These are phyloP conservation scores for Simplicillium sp. DNA, from an alignment of 2,329 filamentous ascomycete species.

Conservation along the genomic window DNA sequence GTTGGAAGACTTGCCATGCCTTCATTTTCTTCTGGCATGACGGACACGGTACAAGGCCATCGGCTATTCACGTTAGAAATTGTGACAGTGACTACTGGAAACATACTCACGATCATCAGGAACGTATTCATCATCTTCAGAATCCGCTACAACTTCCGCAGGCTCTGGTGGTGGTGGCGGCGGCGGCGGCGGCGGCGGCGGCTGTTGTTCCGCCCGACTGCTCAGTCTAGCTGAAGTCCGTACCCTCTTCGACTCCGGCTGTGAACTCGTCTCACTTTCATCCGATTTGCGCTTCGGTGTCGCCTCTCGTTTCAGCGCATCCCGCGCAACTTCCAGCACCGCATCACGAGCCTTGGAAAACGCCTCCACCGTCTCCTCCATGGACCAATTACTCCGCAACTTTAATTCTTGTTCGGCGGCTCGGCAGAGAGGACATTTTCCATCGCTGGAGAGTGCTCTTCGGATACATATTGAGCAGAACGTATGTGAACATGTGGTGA, in stretches of 20 bases:
- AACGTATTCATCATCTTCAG: conserved; percentile 20
- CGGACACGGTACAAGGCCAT: conserved; percentile 75
- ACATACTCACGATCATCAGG: conserved; percentile 15
- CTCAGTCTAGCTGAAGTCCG: conserved; percentile 42
- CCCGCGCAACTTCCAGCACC: conserved; percentile 55
- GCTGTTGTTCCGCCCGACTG: conserved; percentile 22
- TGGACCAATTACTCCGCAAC: conserved; percentile 71
- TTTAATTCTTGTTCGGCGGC: conserved; percentile 72
- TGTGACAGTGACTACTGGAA: not conserved
- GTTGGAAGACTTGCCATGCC: conserved; percentile 63
- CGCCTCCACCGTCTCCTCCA: conserved; percentile 75
- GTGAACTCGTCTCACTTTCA: conserved; percentile 16
- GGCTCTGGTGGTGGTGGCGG: conserved; percentile 12
- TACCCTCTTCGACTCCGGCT: conserved; percentile 34
- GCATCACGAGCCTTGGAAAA: conserved; percentile 58
- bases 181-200: no score
- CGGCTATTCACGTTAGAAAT: conserved; percentile 33
- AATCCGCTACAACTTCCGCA: conserved; percentile 13
- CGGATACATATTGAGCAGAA: conserved; percentile 97
- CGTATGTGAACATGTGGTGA: conserved; percentile 89
- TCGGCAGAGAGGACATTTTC: conserved; percentile 81
- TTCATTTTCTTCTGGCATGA: conserved; percentile 77
- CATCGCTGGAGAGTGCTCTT: conserved; percentile 69
- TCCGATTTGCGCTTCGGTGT: conserved; percentile 44
- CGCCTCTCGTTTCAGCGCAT: conserved; percentile 3